Conservation (phyloP, 768 basidiomycete genomes). For the Tephrocybe sp. region DNA sequence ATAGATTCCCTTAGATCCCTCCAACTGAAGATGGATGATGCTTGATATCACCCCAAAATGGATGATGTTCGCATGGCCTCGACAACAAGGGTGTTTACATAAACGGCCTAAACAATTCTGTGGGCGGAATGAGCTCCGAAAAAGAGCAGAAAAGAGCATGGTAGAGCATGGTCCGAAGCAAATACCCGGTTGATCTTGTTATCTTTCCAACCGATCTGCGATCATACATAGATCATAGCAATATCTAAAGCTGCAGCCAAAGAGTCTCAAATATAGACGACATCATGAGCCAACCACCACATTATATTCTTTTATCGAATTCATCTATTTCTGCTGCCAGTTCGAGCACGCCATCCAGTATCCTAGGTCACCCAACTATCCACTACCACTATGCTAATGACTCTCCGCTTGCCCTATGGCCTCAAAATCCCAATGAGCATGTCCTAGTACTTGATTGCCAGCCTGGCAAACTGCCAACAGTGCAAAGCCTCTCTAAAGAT, state of each 20-base stretch:
- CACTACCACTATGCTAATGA: constrained; percentile 86
- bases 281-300: constrained; percentile 41
- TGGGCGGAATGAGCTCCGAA: not conserved
- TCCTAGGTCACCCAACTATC: constrained; percentile 67
- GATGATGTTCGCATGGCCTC: not conserved
- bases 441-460: constrained; percentile 74
- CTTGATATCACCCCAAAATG: not conserved
- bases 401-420: constrained; percentile 61
- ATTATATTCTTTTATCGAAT: constrained; percentile 68
- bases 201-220: not conserved
- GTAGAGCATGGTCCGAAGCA: not conserved
- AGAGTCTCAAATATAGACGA: constrained; percentile 3
- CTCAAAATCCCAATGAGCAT: constrained; percentile 59
- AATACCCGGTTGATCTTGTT: too few relatives aligned
- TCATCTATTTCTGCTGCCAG: constrained; percentile 38
- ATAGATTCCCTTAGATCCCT: constrained; percentile 13
- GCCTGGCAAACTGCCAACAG: constrained; percentile 34
- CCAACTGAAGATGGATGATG: constrained; percentile 9
- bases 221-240: not conserved
- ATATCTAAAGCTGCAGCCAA: constrained; percentile 2
- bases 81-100: too few relatives aligned
- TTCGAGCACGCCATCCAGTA: constrained; percentile 34
- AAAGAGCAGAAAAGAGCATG: too few relatives aligned
- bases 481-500: constrained; percentile 47
- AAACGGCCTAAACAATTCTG: not conserved